Evolutionary conservation across 768 basidiomycete genomes (phyloP).

Genomic region (Tulasnella sp.): DNA sequence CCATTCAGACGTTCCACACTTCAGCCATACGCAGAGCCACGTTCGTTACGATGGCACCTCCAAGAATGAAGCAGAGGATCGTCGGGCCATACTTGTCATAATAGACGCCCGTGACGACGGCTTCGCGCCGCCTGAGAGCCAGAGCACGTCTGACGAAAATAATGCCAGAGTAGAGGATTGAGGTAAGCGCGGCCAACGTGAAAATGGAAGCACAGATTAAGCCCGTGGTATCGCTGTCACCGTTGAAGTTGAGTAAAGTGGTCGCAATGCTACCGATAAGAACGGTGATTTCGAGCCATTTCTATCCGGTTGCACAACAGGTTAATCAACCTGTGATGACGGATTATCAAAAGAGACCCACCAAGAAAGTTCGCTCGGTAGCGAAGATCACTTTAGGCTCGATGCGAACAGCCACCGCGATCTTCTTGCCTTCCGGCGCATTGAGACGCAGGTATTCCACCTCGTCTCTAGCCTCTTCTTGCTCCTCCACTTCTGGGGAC

Average conservation of each 20-base stretch:
- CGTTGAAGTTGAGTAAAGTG: constrained; percentile 75
- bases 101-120: constrained; percentile 56
- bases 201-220: constrained; percentile 82
- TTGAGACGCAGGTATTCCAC: constrained; percentile 42
- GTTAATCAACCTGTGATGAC: neutral
- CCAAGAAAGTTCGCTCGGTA: constrained; percentile 86
- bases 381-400: constrained; percentile 99
- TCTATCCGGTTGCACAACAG: constrained; percentile 32
- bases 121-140: constrained; percentile 54
- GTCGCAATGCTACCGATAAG: constrained; percentile 85
- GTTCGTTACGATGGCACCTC: constrained; percentile 61
- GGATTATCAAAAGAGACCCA: constrained; percentile 30
- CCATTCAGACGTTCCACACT: neutral
- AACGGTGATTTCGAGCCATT: constrained; percentile 82
- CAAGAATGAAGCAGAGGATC: constrained; percentile 54
- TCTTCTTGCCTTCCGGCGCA: constrained; percentile 78
- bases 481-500: constrained; percentile 18
- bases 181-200: constrained; percentile 76
- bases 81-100: constrained; percentile 86
- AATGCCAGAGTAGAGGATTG: constrained; percentile 75
- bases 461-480: constrained; percentile 28
- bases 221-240: constrained; percentile 48
- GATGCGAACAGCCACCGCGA: constrained; percentile 87
- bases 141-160: constrained; percentile 70
- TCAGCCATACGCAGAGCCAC: constrained; percentile 30